These are phyloP conservation scores for Fallopia convolvulus DNA, from an alignment of 148 eudicot species.

Conservation along the genomic window DNA sequence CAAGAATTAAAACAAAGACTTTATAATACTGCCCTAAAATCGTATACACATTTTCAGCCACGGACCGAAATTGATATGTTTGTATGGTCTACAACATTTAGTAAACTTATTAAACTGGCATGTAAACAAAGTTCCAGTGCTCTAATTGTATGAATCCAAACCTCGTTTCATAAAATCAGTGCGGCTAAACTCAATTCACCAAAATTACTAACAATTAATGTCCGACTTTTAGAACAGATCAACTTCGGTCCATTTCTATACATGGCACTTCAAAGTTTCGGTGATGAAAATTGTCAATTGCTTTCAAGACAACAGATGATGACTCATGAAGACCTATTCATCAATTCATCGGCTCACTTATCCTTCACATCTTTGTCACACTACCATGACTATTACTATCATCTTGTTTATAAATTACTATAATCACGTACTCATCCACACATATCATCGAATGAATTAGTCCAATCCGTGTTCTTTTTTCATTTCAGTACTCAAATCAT, in stretches of 20 bases:
- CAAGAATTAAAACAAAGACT: too few relatives aligned
- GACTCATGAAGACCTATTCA: slow-evolving; percentile 1
- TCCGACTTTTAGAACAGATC: neutral
- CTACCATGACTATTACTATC: neutral
- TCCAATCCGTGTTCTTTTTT: neutral
- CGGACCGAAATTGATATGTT: too few relatives aligned
- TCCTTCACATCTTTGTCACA: neutral
- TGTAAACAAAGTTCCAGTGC: too few relatives aligned
- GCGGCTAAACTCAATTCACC: neutral
- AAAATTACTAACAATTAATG: neutral
- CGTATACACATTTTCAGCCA: too few relatives aligned
- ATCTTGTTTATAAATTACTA: too few relatives aligned
- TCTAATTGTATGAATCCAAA: too few relatives aligned
- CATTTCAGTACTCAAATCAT: neutral
- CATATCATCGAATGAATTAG: neutral
- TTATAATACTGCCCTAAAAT: too few relatives aligned
- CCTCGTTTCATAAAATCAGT: neutral
- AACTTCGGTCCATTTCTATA: neutral
- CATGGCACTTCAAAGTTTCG: neutral
- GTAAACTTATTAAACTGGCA: too few relatives aligned
- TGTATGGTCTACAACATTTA: too few relatives aligned
- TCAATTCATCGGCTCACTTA: neutral
- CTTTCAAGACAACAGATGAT: neutral
- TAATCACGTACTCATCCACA: neutral
- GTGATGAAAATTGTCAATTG: neutral